A percentile compares a stretch with the other conserved stretches of the same genome.
phyloP scores from a whole-genome alignment of 2,329 filamentous ascomycete species.

The Thyridium curvatum region DNA sequence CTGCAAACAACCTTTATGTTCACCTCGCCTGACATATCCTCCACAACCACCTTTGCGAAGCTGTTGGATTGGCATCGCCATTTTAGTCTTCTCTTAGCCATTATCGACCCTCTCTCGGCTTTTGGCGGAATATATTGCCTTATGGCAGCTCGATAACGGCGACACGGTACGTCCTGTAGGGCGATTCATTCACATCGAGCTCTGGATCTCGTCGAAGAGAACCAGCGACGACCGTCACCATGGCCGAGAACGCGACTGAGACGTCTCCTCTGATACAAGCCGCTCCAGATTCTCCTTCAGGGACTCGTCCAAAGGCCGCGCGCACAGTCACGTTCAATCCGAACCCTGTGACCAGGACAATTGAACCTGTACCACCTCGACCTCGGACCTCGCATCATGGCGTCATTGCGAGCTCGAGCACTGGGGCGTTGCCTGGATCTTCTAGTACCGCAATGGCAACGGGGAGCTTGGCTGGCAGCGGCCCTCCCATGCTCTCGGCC shows the following conservation, averaged over 20 bases:
- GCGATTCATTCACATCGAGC: too few relatives aligned
- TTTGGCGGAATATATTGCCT: too few relatives aligned
- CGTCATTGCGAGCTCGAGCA: too few relatives aligned
- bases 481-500: conserved; percentile 63
- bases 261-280: conserved; percentile 13
- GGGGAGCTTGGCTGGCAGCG: conserved; percentile 28
- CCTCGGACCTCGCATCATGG: conserved; percentile 5
- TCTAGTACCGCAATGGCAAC: conserved; percentile 27
- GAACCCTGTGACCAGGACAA: conserved; percentile 56
- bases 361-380: conserved; percentile 40
- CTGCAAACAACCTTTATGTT: too few relatives aligned
- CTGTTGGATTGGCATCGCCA: too few relatives aligned
- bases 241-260: conserved; percentile 6
- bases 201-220: too few relatives aligned
- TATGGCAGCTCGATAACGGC: too few relatives aligned
- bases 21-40: too few relatives aligned
- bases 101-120: too few relatives aligned
- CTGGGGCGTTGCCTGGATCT: conserved; percentile 6
- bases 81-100: too few relatives aligned
- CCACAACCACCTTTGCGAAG: too few relatives aligned
- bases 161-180: too few relatives aligned
- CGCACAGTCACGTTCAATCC: conserved; percentile 75
- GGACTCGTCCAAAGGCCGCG: conserved; percentile 34
- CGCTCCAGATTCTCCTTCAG: conserved; percentile 13
- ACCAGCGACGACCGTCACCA: background rate